Conservation (phyloP, 106 monocot genomes). For the Agapanthus africanus region DNA sequence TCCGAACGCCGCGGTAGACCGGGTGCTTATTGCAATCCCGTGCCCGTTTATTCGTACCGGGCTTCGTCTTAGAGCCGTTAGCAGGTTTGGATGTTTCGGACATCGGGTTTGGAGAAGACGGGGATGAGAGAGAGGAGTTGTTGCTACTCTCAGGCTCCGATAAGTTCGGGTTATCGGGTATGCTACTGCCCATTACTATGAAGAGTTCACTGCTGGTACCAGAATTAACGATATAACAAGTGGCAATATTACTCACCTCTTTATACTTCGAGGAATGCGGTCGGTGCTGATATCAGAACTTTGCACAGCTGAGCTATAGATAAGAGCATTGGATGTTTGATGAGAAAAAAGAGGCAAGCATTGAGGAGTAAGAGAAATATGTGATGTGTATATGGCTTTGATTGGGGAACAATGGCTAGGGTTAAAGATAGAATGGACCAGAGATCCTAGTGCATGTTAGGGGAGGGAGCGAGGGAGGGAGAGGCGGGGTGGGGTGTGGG, state of each 20-base stretch:
- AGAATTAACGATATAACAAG: background rate
- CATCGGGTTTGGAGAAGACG: conserved; percentile 4
- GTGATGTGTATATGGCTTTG: background rate
- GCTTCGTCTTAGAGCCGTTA: background rate
- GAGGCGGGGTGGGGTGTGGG: background rate
- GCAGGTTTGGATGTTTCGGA: conserved; percentile 1
- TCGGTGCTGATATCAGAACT: too few relatives aligned
- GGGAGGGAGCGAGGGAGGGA: background rate
- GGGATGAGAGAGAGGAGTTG: conserved; percentile 7
- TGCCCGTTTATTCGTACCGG: background rate
- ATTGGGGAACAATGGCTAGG: background rate
- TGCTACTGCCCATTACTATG: background rate
- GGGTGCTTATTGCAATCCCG: conserved; percentile 19
- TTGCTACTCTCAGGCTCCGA: conserved; percentile 14
- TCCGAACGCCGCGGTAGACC: conserved; percentile 28
- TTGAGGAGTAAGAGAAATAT: background rate
- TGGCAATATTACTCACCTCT: background rate
- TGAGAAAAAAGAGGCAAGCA: background rate
- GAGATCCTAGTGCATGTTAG: background rate
- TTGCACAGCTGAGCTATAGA: background rate
- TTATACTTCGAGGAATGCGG: background rate
- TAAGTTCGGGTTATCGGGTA: background rate
- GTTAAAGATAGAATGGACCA: background rate
- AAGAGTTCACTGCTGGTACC: background rate
- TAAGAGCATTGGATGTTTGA: background rate